Percentiles rank a stretch among this genome's conserved stretches.
Evolutionary conservation across 192 early-diverging fungal genomes (phyloP).

Genomic region (Coemansia sp.): DNA sequence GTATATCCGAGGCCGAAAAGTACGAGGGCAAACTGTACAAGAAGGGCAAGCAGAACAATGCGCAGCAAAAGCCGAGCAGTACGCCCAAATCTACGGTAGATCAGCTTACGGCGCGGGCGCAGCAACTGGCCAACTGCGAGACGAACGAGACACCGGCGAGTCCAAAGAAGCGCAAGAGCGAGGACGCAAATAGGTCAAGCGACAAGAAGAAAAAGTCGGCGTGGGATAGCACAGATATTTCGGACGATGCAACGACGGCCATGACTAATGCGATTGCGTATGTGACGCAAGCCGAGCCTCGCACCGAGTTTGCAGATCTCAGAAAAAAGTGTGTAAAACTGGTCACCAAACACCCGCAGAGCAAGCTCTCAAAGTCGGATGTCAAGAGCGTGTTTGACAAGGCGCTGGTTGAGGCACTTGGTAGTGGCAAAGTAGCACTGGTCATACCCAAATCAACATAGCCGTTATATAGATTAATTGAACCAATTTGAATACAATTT

Average conservation of each 20-base stretch:
- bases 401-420: conserved; percentile 34
- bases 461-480: background rate
- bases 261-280: conserved; percentile 26
- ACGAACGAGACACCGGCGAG: background rate
- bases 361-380: conserved; percentile 19
- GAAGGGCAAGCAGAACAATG: conserved; percentile 9
- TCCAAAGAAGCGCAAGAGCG: conserved; percentile 25
- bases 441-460: background rate
- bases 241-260: conserved; percentile 18
- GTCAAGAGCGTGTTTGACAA: conserved; percentile 34
- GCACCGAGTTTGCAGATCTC: conserved; percentile 15
- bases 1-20: conserved; percentile 94
- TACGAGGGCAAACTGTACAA: conserved; percentile 63
- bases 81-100: conserved; percentile 34
- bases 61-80: background rate
- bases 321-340: conserved; percentile 38
- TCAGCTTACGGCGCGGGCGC: conserved; percentile 34
- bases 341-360: conserved; percentile 28
- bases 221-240: conserved; percentile 25
- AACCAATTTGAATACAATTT: background rate
- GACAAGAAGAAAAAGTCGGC: conserved; percentile 16
- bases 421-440: conserved; percentile 15
- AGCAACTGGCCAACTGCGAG: conserved; percentile 5
- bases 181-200: conserved; percentile 5
- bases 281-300: conserved; percentile 2